Base-by-base conservation (phyloP, 139 green algal genomes). In the Chlamydomonas sphaeroides region DNA sequence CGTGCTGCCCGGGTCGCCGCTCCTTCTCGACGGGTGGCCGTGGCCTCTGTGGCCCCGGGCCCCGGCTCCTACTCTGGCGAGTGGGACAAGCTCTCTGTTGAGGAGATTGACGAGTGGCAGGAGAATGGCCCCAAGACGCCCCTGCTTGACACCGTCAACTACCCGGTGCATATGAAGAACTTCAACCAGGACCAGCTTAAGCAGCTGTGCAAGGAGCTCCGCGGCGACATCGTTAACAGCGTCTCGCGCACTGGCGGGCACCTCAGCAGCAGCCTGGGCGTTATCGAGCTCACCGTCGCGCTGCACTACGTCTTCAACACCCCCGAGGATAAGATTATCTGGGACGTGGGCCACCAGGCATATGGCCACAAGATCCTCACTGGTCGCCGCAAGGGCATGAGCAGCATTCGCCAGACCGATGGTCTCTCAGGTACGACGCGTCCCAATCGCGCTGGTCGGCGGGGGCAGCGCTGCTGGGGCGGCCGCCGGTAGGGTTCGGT, bases 281-380 rank as follows among this genome's bases (percentile, higher is more conserved):
- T 99, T 30, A 94, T 98, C 26, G 97, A 99, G 89, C 92, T 99
- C 30, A 99, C 97, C 0, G 95, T 99, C 14, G 97, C 97, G 3
- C 83, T 99, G 85, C 97, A 99, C 87, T 95, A 99, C 84, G 97
- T 99, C 33, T 99, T 99, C 84, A 97, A 99, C 87, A 91, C 89
- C 11, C 97, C 97, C 1, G 92, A 97, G 51, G 96, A 99, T 90
- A 98, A 97, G 78, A 93, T 99, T 66, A 96, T 99, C 49, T 99
- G 90, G 86, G 97, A 99, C 71, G 97, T 99, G 30, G 89, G 91
- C 33, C 93, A 97, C 83, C 96, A 99, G 90, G 95, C 95, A 0
- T 99, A 99, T 83, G 94, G 93, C 18, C 97, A 99, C 89, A 99
- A 99, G 86, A 99, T 99, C 65, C 87, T 99, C 67, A 99, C 97